Conservation (phyloP, 2,329 filamentous ascomycete genomes). For the Endoconidiophora polonica region DNA sequence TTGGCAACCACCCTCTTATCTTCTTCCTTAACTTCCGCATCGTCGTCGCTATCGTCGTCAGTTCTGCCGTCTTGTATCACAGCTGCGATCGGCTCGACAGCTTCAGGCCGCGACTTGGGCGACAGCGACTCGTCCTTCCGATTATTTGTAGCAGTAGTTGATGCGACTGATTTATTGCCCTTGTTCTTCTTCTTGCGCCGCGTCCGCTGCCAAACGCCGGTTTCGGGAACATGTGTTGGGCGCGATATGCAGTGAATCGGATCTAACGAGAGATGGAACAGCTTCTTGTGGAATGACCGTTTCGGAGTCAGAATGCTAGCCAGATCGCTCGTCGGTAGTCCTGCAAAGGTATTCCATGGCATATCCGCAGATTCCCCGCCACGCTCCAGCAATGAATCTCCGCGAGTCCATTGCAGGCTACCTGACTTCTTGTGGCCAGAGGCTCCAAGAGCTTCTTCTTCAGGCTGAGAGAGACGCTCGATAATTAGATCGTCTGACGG, state of each 20-base stretch:
- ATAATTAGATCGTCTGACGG: constrained; percentile 37
- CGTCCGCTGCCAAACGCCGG: constrained; percentile 46
- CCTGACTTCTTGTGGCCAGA: constrained; percentile 15
- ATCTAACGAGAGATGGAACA: constrained; percentile 69
- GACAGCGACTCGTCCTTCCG: constrained; percentile 9
- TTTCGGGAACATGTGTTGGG: constrained; percentile 65
- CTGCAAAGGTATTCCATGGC: constrained; percentile 57
- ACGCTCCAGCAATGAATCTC: constrained; percentile 27
- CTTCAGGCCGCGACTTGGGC: constrained; percentile 6
- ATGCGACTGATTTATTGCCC: constrained; percentile 19
- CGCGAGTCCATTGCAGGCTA: constrained; percentile 20
- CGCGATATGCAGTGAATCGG: constrained; percentile 67
- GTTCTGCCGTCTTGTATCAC: constrained; percentile 15
- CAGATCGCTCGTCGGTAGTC: constrained; percentile 58
- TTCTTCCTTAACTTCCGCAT: constrained; percentile 11
- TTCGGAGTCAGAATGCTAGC: constrained; percentile 66
- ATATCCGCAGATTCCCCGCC: constrained; percentile 35
- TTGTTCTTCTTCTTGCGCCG: constrained; percentile 29
- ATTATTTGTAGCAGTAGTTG: constrained; percentile 16
- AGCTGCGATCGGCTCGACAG: constrained; percentile 12
- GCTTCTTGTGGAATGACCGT: constrained; percentile 59
- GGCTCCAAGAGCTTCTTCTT: constrained; percentile 16
- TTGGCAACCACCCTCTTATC: constrained; percentile 14
- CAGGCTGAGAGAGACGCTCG: constrained; percentile 27
- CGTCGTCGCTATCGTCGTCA: constrained; percentile 17